Percentiles rank a stretch among this genome's conserved stretches.
Conservation (phyloP, 2,329 filamentous ascomycete genomes). For the Endocalyx cinctus region DNA sequence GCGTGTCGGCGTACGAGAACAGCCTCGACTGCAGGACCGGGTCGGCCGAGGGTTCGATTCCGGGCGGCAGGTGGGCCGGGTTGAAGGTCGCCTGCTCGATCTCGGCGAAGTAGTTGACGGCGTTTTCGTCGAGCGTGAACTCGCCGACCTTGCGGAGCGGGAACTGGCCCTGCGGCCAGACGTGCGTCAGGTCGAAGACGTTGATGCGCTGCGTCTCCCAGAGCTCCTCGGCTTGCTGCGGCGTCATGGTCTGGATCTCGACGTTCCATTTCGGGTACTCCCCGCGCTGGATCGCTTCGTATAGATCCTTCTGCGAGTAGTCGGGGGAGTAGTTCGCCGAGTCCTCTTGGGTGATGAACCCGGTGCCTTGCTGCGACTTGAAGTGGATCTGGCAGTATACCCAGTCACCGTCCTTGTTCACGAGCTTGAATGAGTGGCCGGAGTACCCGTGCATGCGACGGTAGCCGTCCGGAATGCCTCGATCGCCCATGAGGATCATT, state of each 20-base stretch:
- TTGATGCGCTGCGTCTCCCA: conserved; percentile 58
- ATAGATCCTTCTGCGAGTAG: conserved; percentile 59
- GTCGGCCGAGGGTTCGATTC: conserved; percentile 65
- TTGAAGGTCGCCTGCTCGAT: conserved; percentile 68
- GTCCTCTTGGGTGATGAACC: conserved; percentile 55
- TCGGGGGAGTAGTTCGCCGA: conserved; percentile 58
- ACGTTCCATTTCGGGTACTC: conserved; percentile 60
- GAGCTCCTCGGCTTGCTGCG: conserved; percentile 39
- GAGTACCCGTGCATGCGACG: conserved; percentile 66
- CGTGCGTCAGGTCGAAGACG: conserved; percentile 66
- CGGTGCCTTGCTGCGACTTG: conserved; percentile 58
- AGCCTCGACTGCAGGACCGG: conserved; percentile 65
- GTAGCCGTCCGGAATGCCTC: conserved; percentile 61
- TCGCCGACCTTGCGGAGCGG: conserved; percentile 58
- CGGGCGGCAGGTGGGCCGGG: conserved; percentile 61
- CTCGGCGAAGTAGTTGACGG: conserved; percentile 64
- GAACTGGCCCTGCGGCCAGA: conserved; percentile 61
- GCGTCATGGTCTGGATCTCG: conserved; percentile 59
- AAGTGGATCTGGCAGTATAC: conserved; percentile 63
- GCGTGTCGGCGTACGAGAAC: conserved; percentile 67
- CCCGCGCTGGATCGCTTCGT: conserved; percentile 56
- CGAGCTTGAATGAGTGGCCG: conserved; percentile 63
- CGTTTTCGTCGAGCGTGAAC: conserved; percentile 61
- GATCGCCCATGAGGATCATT: conserved; percentile 63
- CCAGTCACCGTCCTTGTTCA: conserved; percentile 61